Conservation (phyloP, 768 basidiomycete species). For the Tricholoma flavovirens region DNA sequence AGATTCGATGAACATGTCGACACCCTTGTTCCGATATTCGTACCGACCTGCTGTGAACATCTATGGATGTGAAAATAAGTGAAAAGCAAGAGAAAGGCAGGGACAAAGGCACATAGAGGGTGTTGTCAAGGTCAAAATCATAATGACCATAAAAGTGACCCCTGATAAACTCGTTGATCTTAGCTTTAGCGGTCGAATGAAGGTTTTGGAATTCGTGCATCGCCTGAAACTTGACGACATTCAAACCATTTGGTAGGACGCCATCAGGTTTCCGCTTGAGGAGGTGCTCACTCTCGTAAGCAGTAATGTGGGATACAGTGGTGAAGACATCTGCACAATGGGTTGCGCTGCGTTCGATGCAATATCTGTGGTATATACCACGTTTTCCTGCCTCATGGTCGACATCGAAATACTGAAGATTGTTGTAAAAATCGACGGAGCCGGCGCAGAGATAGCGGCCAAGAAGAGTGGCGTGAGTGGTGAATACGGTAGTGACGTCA, state of each 20-base stretch:
- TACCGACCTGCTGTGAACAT: conserved; percentile 99
- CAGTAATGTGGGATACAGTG: conserved; percentile 96
- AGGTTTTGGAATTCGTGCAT: conserved; percentile 99
- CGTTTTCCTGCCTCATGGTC: conserved; percentile 99
- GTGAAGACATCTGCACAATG: conserved; percentile 99
- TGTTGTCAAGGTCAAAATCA: conserved; percentile 93
- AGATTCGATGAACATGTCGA: conserved; percentile 99
- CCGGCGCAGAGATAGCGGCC: conserved; percentile 99
- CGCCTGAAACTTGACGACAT: conserved; percentile 97
- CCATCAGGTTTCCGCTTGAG: conserved; percentile 98
- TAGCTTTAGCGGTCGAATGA: conserved; percentile 89
- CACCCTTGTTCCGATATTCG: conserved; percentile 98
- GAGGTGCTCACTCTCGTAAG: conserved; percentile 93
- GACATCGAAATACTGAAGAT: conserved; percentile 98
- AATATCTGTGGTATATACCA: conserved; percentile 97
- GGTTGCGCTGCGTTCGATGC: conserved; percentile 90
- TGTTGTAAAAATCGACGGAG: conserved; percentile 98
- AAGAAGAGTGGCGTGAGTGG: conserved; percentile 96
- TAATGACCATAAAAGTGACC: conserved; percentile 99
- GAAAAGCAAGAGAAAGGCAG: neutral
- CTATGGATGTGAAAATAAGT: conserved; percentile 30
- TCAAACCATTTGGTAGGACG: conserved; percentile 94
- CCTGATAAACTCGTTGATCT: conserved; percentile 96
- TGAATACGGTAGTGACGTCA: conserved; percentile 98
- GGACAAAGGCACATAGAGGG: conserved; percentile 59